These are phyloP conservation scores for Xylaria sp. DNA, from an alignment of 2,329 filamentous ascomycete genomes.

Conservation along the genomic window DNA sequence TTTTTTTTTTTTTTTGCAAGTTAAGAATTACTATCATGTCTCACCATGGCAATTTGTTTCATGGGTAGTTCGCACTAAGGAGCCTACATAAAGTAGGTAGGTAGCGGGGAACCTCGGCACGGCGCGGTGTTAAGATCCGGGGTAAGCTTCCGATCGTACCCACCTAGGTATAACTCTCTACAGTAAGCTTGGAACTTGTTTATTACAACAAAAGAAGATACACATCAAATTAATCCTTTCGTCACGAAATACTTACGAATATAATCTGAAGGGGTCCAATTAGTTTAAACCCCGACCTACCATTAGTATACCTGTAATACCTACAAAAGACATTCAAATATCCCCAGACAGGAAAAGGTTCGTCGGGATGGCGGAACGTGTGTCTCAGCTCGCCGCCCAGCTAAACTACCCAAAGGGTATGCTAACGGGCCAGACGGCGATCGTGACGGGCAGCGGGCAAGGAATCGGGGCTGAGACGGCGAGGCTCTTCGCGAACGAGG, in stretches of 20 bases:
- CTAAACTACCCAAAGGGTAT: conserved; percentile 85
- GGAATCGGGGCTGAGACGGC: conserved; percentile 90
- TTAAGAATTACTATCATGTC: too few species aligned
- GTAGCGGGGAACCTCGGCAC: conserved; percentile 34
- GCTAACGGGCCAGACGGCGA: conserved; percentile 82
- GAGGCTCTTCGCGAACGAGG: conserved; percentile 85
- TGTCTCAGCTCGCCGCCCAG: conserved; percentile 79
- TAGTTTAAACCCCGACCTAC: too few species aligned
- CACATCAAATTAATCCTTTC: too few species aligned
- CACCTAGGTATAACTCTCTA: not conserved
- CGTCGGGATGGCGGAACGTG: conserved; percentile 64
- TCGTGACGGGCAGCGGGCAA: conserved; percentile 87
- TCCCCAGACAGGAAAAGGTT: not conserved
- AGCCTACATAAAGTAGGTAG: not conserved
- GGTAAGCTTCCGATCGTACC: conserved; percentile 14
- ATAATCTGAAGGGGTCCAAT: too few species aligned
- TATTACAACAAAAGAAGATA: not conserved
- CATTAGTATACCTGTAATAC: not conserved
- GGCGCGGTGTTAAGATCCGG: conserved; percentile 14
- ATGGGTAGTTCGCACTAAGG: not conserved
- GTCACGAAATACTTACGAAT: too few species aligned
- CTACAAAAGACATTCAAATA: too few species aligned
- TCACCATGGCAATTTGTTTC: not conserved
- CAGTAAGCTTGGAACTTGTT: not conserved
- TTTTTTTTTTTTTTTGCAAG: too few species aligned